These are phyloP conservation scores for Luzula sylvatica DNA, from an alignment of 176 grass and related monocot species.

Conservation along the genomic window DNA sequence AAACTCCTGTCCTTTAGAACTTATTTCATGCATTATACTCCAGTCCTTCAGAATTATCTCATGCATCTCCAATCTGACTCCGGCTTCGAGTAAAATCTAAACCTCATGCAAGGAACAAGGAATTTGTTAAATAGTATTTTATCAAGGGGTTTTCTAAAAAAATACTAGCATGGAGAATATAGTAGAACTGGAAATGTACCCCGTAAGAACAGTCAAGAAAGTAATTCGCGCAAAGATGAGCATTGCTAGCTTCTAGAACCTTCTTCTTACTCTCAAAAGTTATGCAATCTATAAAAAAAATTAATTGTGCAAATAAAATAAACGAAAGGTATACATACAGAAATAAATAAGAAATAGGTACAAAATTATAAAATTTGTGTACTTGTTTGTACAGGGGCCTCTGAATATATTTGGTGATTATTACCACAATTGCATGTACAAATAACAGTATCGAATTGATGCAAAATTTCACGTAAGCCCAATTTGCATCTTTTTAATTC, in stretches of 20 bases:
- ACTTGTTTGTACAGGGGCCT: conserved; percentile 48
- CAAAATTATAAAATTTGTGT: conserved; percentile 19
- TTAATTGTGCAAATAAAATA: too few species aligned
- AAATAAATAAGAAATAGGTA: too few species aligned
- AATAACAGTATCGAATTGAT: conserved; percentile 51
- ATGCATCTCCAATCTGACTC: too few species aligned
- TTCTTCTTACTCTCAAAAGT: conserved; percentile 62
- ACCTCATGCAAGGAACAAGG: too few species aligned
- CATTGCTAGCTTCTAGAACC: conserved; percentile 85
- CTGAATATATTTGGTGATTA: conserved; percentile 65
- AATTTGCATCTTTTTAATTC: conserved; percentile 85
- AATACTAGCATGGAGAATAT: too few species aligned
- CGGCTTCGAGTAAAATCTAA: too few species aligned
- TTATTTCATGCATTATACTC: too few species aligned
- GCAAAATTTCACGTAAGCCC: conserved; percentile 76
- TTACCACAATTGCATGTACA: conserved; percentile 63
- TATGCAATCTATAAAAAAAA: conserved; percentile 45
- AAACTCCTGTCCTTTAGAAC: too few species aligned
- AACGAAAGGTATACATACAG: background rate
- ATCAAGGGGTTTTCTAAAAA: too few species aligned
- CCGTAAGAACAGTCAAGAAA: conserved; percentile 31
- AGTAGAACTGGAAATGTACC: too few species aligned
- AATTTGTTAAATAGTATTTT: too few species aligned
- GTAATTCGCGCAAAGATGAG: conserved; percentile 69
- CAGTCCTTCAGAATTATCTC: too few species aligned